phyloP scores from a whole-genome alignment of 768 basidiomycete species.

The Phlegmacium glaucopus region DNA sequence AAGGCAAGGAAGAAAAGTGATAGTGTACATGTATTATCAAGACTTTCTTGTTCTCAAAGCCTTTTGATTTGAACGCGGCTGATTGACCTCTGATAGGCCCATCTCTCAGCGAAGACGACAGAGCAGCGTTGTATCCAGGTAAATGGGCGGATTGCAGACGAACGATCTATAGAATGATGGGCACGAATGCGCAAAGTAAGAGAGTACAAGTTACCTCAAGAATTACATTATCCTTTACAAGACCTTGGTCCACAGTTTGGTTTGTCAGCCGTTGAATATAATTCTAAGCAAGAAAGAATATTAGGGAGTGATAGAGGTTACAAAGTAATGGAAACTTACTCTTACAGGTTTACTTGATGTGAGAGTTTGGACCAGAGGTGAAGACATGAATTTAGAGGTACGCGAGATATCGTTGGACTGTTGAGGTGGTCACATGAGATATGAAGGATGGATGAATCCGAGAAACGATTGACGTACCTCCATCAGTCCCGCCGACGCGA shows the following conservation, averaged over 20 bases:
- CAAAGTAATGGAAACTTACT: slow-evolving; percentile 32
- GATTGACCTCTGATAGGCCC: slow-evolving; percentile 67
- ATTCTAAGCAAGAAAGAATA: slow-evolving; percentile 27
- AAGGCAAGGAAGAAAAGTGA: background rate
- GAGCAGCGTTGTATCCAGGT: slow-evolving; percentile 68
- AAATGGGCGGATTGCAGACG: slow-evolving; percentile 77
- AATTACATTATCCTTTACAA: slow-evolving; percentile 30
- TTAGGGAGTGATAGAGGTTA: background rate
- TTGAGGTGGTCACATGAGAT: background rate
- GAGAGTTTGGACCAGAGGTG: slow-evolving; percentile 65
- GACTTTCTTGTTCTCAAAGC: slow-evolving; percentile 45
- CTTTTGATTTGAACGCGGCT: slow-evolving; percentile 48
- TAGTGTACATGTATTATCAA: slow-evolving; percentile 62
- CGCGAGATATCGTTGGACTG: slow-evolving; percentile 66
- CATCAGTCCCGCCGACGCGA: slow-evolving; percentile 69
- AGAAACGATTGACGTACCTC: slow-evolving; percentile 39
- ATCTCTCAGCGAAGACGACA: slow-evolving; percentile 73
- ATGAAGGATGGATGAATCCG: background rate
- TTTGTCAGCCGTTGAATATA: slow-evolving; percentile 52
- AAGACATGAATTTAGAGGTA: slow-evolving; percentile 76
- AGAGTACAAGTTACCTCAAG: slow-evolving; percentile 34
- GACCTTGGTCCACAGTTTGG: slow-evolving; percentile 12
- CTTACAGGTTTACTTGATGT: slow-evolving; percentile 60
- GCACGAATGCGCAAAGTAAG: background rate
- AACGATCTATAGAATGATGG: slow-evolving; percentile 47